Percentiles rank a stretch among this genome's conserved stretches.
These are phyloP conservation scores for Stephanodiscus triporus DNA, from an alignment of 108 stramenopile species.

Conservation along the genomic window DNA sequence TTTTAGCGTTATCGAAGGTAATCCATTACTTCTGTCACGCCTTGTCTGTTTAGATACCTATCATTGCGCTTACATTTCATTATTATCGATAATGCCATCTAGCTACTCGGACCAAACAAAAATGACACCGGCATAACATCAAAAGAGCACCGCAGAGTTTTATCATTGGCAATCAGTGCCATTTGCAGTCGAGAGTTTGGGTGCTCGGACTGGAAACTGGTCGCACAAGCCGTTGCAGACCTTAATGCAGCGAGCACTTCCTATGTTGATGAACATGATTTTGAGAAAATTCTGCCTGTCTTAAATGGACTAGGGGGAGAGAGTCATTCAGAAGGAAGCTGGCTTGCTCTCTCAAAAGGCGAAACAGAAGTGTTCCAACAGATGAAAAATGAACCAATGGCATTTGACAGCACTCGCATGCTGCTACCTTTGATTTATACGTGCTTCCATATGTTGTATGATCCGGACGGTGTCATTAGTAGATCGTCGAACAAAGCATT, in stretches of 20 bases:
- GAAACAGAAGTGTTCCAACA: background rate
- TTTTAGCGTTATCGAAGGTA: constrained; percentile 52
- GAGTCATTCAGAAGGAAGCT: constrained; percentile 26
- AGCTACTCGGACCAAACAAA: constrained; percentile 73
- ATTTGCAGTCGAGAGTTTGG: constrained; percentile 23
- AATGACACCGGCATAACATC: constrained; percentile 57
- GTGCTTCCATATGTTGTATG: constrained; percentile 76
- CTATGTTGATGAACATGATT: constrained; percentile 82
- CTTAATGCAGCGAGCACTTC: constrained; percentile 61
- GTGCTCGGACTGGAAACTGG: constrained; percentile 16
- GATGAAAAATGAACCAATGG: background rate
- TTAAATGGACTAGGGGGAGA: constrained; percentile 59
- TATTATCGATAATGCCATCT: constrained; percentile 22
- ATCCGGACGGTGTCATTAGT: constrained; percentile 77
- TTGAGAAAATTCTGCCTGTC: constrained; percentile 71
- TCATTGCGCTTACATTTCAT: background rate
- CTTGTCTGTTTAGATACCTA: background rate
- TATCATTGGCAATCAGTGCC: constrained; percentile 41
- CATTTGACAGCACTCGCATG: constrained; percentile 37
- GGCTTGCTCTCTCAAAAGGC: constrained; percentile 46
- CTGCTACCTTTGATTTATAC: constrained; percentile 66
- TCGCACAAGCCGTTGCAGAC: constrained; percentile 48
- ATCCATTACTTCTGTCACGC: background rate
- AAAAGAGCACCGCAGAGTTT: constrained; percentile 45
- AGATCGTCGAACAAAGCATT: constrained; percentile 71